A percentile compares a stretch with the other conserved stretches of the same genome.
Conservation (phyloP, 2,329 filamentous ascomycete species). For the Teratosphaeriaceae sp. region DNA sequence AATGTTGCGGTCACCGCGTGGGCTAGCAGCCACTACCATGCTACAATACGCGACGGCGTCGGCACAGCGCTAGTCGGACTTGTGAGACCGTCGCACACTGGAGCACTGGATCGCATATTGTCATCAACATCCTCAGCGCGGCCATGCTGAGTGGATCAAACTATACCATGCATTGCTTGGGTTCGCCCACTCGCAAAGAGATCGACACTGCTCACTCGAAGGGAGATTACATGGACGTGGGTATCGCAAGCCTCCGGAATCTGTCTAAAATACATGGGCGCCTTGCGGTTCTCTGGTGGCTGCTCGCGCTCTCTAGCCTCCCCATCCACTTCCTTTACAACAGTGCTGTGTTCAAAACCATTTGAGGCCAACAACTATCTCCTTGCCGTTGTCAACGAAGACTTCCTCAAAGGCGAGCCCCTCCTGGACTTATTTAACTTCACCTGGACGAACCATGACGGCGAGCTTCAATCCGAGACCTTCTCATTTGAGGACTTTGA, state of each 20-base stretch:
- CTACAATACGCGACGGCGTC: background rate
- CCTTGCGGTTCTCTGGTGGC: conserved; percentile 17
- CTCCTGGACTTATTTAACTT: background rate
- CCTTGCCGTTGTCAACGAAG: conserved; percentile 7
- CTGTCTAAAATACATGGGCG: conserved; percentile 17
- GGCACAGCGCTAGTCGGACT: background rate
- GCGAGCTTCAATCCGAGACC: background rate
- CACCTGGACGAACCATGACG: background rate
- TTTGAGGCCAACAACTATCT: conserved; percentile 14
- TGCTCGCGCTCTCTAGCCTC: conserved; percentile 26
- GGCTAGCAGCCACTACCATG: background rate
- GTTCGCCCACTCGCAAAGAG: conserved; percentile 1
- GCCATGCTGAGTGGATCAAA: conserved; percentile 1
- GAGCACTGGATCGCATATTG: background rate
- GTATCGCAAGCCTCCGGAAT: conserved; percentile 38
- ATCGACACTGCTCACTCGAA: conserved; percentile 33
- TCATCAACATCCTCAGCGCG: conserved; percentile 5
- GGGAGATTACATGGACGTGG: conserved; percentile 39
- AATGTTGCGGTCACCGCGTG: background rate
- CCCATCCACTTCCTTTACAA: conserved; percentile 33
- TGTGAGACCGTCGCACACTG: background rate
- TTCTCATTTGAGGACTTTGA: too few species aligned
- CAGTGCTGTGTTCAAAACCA: conserved; percentile 20
- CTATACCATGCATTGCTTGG: conserved; percentile 3
- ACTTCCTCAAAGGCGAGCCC: background rate